phyloP scores from a whole-genome alignment of 2,329 filamentous ascomycete species.

The Xylariaceae sp. region DNA sequence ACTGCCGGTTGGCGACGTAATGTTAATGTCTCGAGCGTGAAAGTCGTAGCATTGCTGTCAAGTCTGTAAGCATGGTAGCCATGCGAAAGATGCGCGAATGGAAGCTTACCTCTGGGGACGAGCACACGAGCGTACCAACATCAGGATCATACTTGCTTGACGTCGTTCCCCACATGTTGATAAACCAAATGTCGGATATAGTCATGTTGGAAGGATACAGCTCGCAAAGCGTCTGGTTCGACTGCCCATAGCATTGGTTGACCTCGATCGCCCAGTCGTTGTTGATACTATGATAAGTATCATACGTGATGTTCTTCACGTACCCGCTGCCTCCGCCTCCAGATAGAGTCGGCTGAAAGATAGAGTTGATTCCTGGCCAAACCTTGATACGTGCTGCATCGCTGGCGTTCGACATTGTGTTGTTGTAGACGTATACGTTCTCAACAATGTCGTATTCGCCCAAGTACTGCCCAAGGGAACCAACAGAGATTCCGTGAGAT shows the following conservation, averaged over 20 bases:
- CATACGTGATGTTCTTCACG: constrained; percentile 67
- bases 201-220: constrained; percentile 42
- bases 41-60: constrained; percentile 21
- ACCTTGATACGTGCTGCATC: constrained; percentile 73
- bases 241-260: constrained; percentile 61
- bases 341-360: constrained; percentile 58
- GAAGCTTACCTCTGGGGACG: constrained; percentile 39
- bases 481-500: constrained; percentile 71
- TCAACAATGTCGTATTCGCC: constrained; percentile 65
- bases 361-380: constrained; percentile 59
- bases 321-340: constrained; percentile 60
- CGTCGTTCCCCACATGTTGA: constrained; percentile 54
- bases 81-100: background rate
- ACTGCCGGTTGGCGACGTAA: constrained; percentile 18
- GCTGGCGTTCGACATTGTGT: constrained; percentile 56
- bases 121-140: constrained; percentile 48
- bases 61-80: background rate
- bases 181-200: constrained; percentile 55
- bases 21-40: constrained; percentile 18
- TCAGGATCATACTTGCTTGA: constrained; percentile 41
- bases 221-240: constrained; percentile 35
- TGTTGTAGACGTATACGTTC: constrained; percentile 64
- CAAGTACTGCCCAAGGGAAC: constrained; percentile 66
- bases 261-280: constrained; percentile 65
- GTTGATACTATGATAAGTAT: constrained; percentile 57